Base-by-base conservation (phyloP, 257 asterid genomes). In the Fraxinus excelsior region DNA sequence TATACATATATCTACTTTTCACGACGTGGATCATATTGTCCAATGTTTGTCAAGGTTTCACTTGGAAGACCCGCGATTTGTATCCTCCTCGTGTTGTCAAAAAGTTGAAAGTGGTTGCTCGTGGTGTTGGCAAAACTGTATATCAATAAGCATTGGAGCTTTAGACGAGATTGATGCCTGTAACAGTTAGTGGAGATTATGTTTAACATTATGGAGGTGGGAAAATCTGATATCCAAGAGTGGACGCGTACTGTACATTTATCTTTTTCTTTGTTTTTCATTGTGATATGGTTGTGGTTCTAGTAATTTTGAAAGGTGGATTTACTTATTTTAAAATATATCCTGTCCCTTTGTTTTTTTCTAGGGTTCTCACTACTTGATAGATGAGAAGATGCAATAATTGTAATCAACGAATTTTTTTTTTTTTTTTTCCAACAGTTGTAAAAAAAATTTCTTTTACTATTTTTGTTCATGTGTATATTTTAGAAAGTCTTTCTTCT, bases 221-320 rank as follows among this genome's bases (percentile, higher is more conserved):
- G 34, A 62, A 25, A 62, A 26, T 23, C 68, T 62, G 32, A 25
- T 25, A 25, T 26, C 34, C 68, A 62, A 62, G 68, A 25, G 6
- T 25, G 68, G 34, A 62, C 2, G 7, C 5, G 12, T 11, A 23
- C 34, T 82, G 84, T 84, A 81, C 76, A 53, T 76, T 40, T 78
- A 69, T 74, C 18, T 5, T 32, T 49, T 62, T 23, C 34, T 9
- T 25, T 0, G 31, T 26, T 62, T 62, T 68, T 77, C 75, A 67
- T 74, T 70, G 31, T 83, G 79, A 70, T 76, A 73, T 75, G 75
- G 71, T 72, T 74, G 70, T 19, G 2, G 23, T 73, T 71, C 66
- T 74, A 42, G 67, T 77, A 60, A 51, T 77, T 71, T 78, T 46
- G 76, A 9, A 79, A 76, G 82, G 79, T 72, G 70, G 83, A 53